Percentiles rank a stretch among this genome's conserved stretches.
These are phyloP conservation scores for Blastocystis sp. DNA, from an alignment of 352 stramenopile genomes.

Conservation along the genomic window DNA sequence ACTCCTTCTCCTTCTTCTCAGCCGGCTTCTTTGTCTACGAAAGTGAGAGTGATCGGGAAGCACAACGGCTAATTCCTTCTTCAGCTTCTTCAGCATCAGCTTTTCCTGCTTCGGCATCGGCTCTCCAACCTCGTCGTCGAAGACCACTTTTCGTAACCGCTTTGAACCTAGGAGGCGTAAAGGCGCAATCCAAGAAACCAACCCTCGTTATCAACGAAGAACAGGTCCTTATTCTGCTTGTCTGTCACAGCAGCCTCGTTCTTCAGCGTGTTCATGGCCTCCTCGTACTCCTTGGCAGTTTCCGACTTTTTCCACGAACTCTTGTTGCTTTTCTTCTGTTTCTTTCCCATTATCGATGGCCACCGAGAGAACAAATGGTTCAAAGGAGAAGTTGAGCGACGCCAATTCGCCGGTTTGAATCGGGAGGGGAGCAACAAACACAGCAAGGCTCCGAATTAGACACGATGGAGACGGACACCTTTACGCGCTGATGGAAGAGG, in stretches of 20 bases:
- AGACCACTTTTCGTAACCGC: slow-evolving; percentile 11
- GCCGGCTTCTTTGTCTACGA: neutral
- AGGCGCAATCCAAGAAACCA: neutral
- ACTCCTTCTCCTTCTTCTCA: neutral
- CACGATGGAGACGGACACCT: neutral
- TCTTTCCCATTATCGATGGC: slow-evolving; percentile 30
- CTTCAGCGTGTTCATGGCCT: slow-evolving; percentile 9
- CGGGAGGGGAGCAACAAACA: slow-evolving; percentile 4
- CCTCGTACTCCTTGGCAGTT: slow-evolving; percentile 62
- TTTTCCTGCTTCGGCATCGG: slow-evolving; percentile 11
- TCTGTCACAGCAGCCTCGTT: neutral
- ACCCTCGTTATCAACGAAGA: slow-evolving; percentile 41
- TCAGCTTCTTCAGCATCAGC: slow-evolving; percentile 4
- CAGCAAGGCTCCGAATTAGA: neutral
- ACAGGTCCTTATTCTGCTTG: neutral
- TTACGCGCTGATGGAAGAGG: neutral
- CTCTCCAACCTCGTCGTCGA: slow-evolving; percentile 40
- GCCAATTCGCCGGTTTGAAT: neutral
- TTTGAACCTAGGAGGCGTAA: neutral
- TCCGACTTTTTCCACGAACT: slow-evolving; percentile 54
- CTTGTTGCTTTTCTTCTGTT: slow-evolving; percentile 41
- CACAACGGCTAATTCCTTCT: slow-evolving; percentile 32
- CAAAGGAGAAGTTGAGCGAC: neutral
- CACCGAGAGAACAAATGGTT: neutral
- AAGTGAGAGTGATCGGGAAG: neutral